phyloP scores from a whole-genome alignment of 208 protist species.

The Leishmania tarentolae region DNA sequence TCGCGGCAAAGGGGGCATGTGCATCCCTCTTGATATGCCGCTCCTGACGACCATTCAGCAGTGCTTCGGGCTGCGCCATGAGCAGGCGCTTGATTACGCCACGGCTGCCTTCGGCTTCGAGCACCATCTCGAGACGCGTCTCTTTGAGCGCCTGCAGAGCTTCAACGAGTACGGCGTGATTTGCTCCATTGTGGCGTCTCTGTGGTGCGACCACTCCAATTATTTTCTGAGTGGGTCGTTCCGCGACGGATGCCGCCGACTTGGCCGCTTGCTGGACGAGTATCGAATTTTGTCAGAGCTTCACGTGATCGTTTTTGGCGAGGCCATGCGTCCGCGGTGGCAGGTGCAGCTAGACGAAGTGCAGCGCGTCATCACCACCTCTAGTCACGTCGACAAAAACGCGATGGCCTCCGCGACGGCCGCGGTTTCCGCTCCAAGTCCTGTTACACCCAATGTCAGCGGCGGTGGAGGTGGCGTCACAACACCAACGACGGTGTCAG shows the following conservation, averaged over 20 bases:
- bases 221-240: slow-evolving; percentile 71
- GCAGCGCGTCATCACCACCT: slow-evolving; percentile 80
- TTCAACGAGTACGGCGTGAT: slow-evolving; percentile 69
- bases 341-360: slow-evolving; percentile 91
- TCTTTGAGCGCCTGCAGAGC: slow-evolving; percentile 53
- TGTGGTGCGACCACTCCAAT: slow-evolving; percentile 85
- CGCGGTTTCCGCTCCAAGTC: slow-evolving; percentile 8
- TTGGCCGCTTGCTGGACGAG: slow-evolving; percentile 70
- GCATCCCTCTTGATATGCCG: slow-evolving; percentile 57
- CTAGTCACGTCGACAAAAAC: slow-evolving; percentile 33
- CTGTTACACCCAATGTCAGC: neutral
- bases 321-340: slow-evolving; percentile 83
- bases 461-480: neutral
- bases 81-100: slow-evolving; percentile 60
- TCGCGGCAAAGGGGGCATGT: slow-evolving; percentile 67
- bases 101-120: slow-evolving; percentile 83
- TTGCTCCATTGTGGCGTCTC: slow-evolving; percentile 54
- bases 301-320: slow-evolving; percentile 76
- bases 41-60: slow-evolving; percentile 72
- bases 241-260: slow-evolving; percentile 43
- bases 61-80: slow-evolving; percentile 66
- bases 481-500: neutral
- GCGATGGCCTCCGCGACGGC: slow-evolving; percentile 26
- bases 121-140: slow-evolving; percentile 60
- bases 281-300: slow-evolving; percentile 78